Conservation (phyloP, 257 asterid species). For the Echites panduratus region DNA sequence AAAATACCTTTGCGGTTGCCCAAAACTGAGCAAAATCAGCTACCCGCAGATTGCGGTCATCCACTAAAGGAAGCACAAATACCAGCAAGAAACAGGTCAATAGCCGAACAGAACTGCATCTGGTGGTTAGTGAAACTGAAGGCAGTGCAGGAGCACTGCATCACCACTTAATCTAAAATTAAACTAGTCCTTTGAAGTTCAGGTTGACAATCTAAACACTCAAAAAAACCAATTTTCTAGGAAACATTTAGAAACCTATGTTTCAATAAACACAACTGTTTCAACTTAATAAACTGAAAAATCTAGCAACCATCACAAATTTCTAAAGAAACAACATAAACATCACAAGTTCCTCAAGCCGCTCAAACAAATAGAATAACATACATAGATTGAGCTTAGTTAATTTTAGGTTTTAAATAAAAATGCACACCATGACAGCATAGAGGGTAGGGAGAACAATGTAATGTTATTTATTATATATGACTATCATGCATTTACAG, state of each 20-base stretch:
- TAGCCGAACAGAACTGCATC: conserved; percentile 88
- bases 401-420: conserved; percentile 2
- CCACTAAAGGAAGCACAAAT: conserved; percentile 99
- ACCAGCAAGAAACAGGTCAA: conserved; percentile 98
- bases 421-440: neutral
- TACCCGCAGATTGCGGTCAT: conserved; percentile 99
- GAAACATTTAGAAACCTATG: conserved; percentile 23
- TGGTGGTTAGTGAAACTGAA: conserved; percentile 85
- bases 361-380: conserved; percentile 3
- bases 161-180: conserved; percentile 65
- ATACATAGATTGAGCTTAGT: neutral
- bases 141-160: conserved; percentile 83
- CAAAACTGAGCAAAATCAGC: conserved; percentile 99
- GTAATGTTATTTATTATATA: neutral
- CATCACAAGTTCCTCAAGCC: conserved; percentile 1
- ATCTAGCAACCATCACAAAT: conserved; percentile 7
- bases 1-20: conserved; percentile 99
- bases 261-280: conserved; percentile 8
- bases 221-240: conserved; percentile 19
- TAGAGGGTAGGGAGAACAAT: neutral
- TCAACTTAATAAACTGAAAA: neutral
- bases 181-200: conserved; percentile 37
- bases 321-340: neutral
- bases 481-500: neutral
- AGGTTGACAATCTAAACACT: conserved; percentile 31